Base-by-base conservation (phyloP, 257 asterid species). In the Mentha longifolia region DNA sequence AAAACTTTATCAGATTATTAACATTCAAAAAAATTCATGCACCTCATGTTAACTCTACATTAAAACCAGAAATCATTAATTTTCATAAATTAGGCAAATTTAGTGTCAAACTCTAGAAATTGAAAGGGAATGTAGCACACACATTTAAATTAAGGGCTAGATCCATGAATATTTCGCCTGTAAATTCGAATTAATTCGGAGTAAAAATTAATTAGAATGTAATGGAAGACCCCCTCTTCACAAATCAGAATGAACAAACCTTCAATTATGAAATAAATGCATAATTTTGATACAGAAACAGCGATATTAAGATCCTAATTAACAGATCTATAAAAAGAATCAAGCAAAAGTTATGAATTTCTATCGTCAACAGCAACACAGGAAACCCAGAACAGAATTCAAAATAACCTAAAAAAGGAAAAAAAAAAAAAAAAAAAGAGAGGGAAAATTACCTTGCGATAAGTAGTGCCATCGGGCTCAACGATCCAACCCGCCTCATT, bases 401-500 rank as follows among this genome's bases (percentile, higher is more conserved):
- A 19, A 47, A 47, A 5, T 12, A 6, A 47, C 5, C 9, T 6
- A 9, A 47, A 47, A n/a, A n/a, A n/a, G n/a, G n/a, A n/a, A n/a
- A n/a, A n/a, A n/a, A n/a, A n/a, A n/a, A n/a, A n/a, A n/a, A n/a
- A n/a, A 15, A 3, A 3, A 47, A 47, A 14, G 4, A 47, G 13
- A 20, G 22, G 3, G 0, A 3, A 41, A 42, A 17, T 15, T 9
- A 95, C 99, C 99, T 86, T 95, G 69, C 98, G 84, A 70, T 95
- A 92, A 76, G 99, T 95, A 39, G 98, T 90, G 43, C 99, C 99
- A 68, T 95, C 99, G 22, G 98, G 84, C 57, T 95, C 96, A 51
- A 95, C 99, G 71, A 87, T 55, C 98, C 98, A 95, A 19, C 99
- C 99, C 55, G 97, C 98, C 67, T 95, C 98, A 71, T 86, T 71